Evolutionary conservation across 2,329 filamentous ascomycete genomes (phyloP), one percentile per base, ranked within the genome.

Genomic region (Claviceps africana): DNA sequence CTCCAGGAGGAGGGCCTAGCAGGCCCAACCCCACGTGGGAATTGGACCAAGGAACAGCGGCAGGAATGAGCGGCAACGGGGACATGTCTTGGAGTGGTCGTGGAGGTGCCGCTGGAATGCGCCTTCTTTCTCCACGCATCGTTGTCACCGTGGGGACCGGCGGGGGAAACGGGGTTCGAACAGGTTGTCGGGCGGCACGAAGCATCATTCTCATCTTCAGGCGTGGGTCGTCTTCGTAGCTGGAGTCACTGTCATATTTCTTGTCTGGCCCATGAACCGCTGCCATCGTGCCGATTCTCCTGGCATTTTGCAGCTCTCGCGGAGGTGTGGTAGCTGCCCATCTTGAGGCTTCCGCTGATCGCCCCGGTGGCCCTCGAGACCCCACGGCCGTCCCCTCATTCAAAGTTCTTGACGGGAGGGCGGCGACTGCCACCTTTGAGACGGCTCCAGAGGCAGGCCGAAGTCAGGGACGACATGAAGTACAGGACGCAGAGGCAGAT

Each of bases 401-500:
- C 76, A 44, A 74, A 58, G 53, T 79, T 72, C 64, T 78, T 77
- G 52, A 56, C 4, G 66, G 60, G 13, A 60, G 58, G 33, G 11
- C 33, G 33, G 2, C 15, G 11, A 13, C 33, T 35, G 13, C 33
- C 33, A 11, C 33, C 62, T 67, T 78, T 78, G 61, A 75, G 70
- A 59, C 78, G 75, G 56, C 78, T 75, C 79, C 82, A 86, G 40
- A 88, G 70, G 58, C 80, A 79, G 52, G 72, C 67, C 31, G 74
- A 76, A 46, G 78, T 73, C 48, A 83, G 67, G 46, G 74, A 70
- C 2, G 81, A 83, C 54, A 86, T 75, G 55, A 79, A 75, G 61
- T 86, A 87, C 37, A 88, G 70, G 44, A 86, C 77, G 65, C 82
- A 88, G 48, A 94, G 76, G 4, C 82, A 82, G 66, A 95, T 90